Evolutionary conservation across 352 stramenopile genomes (phyloP), one percentile per base, ranked within the genome.

Genomic region (Phytophthora pinifolia): DNA sequence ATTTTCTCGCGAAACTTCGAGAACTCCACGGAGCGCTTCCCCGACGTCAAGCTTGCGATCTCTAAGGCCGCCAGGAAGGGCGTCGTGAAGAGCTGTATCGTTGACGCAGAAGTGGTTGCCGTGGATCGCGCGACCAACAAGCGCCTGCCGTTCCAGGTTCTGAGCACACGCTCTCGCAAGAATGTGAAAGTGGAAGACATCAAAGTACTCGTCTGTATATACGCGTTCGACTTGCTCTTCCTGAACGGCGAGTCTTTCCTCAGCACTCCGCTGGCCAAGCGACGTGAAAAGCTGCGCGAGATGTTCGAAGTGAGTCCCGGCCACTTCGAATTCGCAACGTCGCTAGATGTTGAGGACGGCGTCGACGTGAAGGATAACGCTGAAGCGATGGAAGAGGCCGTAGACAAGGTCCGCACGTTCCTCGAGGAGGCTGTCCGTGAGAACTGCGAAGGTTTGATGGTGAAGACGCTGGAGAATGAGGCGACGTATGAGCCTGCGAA

Each of bases 1-100:
- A 97, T 99, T 42, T 99, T 99, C 77, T 99, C 92, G 9, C 88
- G 98, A 32, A 99, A 99, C 67, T 94, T 97, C 35, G 94, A 99
- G 59, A 98, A 99, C 73, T 99, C 93, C 14, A 98, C 96, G 0
- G 81, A 95, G 46, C 98, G 98, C 53, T 99, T 99, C 68, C 97
- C 97, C 1, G 85, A 93, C 29, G 84, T 94, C 9, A 89, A 85
- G 44, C 46, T 89, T n/a, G 78, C 80, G 46, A 88, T 94, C 37
- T 56, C 67, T 10, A 79, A 74, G 31, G 79, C 81, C n/a, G 56
- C 74, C 7, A 88, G 80, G 59, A 65, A 76, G 35, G 62, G 56
- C 35, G 59, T 84, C 9, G 71, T 88, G n/a, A 66, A 64, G 43
- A 92, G 78, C 59, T 99, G 97, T 67, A 98, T 99, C 14, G 79